Conservation (phyloP, 352 stramenopile species). For the Phytopythium mirpurense region DNA sequence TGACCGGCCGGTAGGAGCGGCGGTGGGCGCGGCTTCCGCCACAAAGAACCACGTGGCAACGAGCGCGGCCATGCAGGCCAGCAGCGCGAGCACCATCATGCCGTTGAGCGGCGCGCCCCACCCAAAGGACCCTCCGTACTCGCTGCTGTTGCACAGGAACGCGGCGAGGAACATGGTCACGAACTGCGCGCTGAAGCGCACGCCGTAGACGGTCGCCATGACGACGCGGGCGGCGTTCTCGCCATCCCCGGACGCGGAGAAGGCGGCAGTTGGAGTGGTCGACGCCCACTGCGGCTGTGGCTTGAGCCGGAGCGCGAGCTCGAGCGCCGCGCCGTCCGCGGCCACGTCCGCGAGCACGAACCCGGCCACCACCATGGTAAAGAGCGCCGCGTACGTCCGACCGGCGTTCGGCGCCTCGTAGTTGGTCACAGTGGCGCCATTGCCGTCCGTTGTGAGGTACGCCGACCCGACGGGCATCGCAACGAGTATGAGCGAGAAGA, state of each 20-base stretch:
- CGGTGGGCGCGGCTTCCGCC: slow-evolving; percentile 16
- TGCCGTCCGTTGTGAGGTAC: slow-evolving; percentile 21
- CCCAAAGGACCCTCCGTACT: slow-evolving; percentile 44
- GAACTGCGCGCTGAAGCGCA: slow-evolving; percentile 33
- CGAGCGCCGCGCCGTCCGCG: slow-evolving; percentile 39
- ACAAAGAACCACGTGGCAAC: slow-evolving; percentile 32
- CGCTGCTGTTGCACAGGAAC: slow-evolving; percentile 48
- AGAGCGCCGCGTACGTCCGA: slow-evolving; percentile 40
- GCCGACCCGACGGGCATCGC: slow-evolving; percentile 27
- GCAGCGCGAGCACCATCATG: slow-evolving; percentile 34
- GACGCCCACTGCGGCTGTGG: not conserved
- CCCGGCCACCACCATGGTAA: slow-evolving; percentile 41
- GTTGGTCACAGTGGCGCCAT: slow-evolving; percentile 26
- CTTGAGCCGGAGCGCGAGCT: slow-evolving; percentile 24
- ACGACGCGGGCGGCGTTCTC: slow-evolving; percentile 7
- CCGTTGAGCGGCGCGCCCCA: slow-evolving; percentile 40
- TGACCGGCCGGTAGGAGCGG: not conserved
- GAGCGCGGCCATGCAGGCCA: slow-evolving; percentile 16
- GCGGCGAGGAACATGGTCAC: slow-evolving; percentile 34
- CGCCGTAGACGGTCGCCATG: slow-evolving; percentile 35
- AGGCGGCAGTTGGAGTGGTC: not conserved
- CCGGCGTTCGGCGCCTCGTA: slow-evolving; percentile 23
- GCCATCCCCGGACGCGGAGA: not conserved
- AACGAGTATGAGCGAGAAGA: slow-evolving; percentile 39
- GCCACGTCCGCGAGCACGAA: slow-evolving; percentile 44